phyloP scores from a whole-genome alignment of 2,329 filamentous ascomycete species.

The Malbranchea cinnamomea region DNA sequence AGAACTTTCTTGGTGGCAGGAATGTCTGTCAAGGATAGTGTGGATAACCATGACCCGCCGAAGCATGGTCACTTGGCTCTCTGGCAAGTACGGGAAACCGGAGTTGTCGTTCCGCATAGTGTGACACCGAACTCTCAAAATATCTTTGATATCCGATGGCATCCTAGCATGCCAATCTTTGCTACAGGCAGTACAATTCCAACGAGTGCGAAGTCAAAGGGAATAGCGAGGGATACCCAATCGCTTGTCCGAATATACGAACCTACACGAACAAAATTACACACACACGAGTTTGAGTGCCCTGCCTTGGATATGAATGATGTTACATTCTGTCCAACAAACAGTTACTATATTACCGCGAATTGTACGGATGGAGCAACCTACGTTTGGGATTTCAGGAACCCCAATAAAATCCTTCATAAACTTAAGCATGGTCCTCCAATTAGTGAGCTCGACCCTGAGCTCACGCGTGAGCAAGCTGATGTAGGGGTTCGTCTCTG shows the following conservation, averaged over 20 bases:
- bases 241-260: conserved; percentile 41
- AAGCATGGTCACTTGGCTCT: conserved; percentile 38
- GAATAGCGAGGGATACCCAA: conserved; percentile 22
- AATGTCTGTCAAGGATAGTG: conserved; percentile 31
- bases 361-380: conserved; percentile 45
- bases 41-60: conserved; percentile 19
- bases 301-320: conserved; percentile 48
- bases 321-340: conserved; percentile 34
- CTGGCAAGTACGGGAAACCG: conserved; percentile 35
- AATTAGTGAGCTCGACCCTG: conserved; percentile 30
- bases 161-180: conserved; percentile 35
- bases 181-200: conserved; percentile 36
- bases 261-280: conserved; percentile 19
- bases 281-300: conserved; percentile 37
- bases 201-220: conserved; percentile 15
- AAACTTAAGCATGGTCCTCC: conserved; percentile 36
- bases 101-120: conserved; percentile 19
- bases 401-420: conserved; percentile 31
- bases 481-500: conserved; percentile 45
- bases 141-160: conserved; percentile 46
- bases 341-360: conserved; percentile 38
- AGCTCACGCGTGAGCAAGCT: conserved; percentile 29
- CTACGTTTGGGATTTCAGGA: conserved; percentile 46
- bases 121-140: conserved; percentile 36
- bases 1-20: conserved; percentile 38